phyloP scores from a whole-genome alignment of 345 rosid species.

The Cardamine occulta region DNA sequence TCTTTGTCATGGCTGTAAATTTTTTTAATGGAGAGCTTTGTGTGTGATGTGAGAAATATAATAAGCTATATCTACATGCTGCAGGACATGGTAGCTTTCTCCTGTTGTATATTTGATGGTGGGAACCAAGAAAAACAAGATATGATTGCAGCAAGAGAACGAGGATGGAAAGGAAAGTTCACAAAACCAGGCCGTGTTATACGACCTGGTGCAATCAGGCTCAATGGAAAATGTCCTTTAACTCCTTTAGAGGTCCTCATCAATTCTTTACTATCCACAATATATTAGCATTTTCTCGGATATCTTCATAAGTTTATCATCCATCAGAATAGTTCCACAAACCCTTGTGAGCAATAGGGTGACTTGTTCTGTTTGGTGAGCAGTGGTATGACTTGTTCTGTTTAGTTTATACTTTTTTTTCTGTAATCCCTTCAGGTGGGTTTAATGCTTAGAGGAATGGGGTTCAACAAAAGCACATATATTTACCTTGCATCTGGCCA shows the following conservation, averaged over 20 bases:
- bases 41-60: background rate
- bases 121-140: slow-evolving; percentile 83
- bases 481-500: slow-evolving; percentile 94
- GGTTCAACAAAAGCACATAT: slow-evolving; percentile 81
- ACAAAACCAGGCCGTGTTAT: slow-evolving; percentile 97
- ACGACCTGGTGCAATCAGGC: slow-evolving; percentile 95
- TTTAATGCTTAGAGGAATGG: slow-evolving; percentile 99
- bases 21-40: slow-evolving; percentile 10
- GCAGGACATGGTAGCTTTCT: slow-evolving; percentile 99
- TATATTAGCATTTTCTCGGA: slow-evolving; percentile 20
- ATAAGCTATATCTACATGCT: slow-evolving; percentile 19
- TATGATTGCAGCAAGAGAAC: slow-evolving; percentile 93
- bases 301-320: slow-evolving; percentile 15
- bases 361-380: slow-evolving; percentile 14
- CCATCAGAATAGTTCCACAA: slow-evolving; percentile 19
- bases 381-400: background rate
- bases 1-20: slow-evolving; percentile 11
- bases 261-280: background rate
- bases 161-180: slow-evolving; percentile 98
- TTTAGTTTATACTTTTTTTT: slow-evolving; percentile 28
- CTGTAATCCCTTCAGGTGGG: slow-evolving; percentile 67
- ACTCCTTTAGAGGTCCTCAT: slow-evolving; percentile 90
- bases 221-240: slow-evolving; percentile 95
- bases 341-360: slow-evolving; percentile 13
- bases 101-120: slow-evolving; percentile 98